phyloP scores from a whole-genome alignment of 352 stramenopile genomes.

The Phytophthora fragariaefolia region DNA sequence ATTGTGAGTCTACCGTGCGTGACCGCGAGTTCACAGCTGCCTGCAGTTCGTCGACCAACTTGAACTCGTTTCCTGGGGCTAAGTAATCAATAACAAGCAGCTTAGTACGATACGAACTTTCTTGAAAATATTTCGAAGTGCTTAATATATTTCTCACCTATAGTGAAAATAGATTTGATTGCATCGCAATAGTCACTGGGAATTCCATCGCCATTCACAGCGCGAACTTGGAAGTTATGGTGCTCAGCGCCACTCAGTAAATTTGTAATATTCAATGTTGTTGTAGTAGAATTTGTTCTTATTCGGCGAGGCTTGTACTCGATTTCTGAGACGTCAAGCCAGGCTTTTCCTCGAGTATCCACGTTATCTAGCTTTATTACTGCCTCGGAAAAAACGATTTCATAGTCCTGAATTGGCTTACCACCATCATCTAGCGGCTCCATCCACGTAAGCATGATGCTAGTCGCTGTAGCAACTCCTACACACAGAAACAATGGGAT shows the following conservation, averaged over 20 bases:
- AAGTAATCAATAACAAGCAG: conserved; percentile 3
- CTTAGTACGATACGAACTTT: neutral
- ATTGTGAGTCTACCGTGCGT: conserved; percentile 73
- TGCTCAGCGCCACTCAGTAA: conserved; percentile 74
- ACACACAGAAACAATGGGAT: conserved; percentile 54
- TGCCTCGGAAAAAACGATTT: conserved; percentile 68
- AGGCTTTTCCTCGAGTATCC: conserved; percentile 48
- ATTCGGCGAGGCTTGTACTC: conserved; percentile 62
- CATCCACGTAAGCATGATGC: conserved; percentile 71
- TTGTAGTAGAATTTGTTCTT: conserved; percentile 49
- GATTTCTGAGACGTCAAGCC: conserved; percentile 64
- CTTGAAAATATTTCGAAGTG: neutral
- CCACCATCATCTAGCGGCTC: conserved; percentile 67
- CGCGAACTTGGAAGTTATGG: conserved; percentile 68
- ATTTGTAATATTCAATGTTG: conserved; percentile 47
- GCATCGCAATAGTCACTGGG: conserved; percentile 52
- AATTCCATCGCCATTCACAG: conserved; percentile 64
- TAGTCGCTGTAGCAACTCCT: conserved; percentile 62
- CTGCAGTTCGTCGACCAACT: conserved; percentile 78
- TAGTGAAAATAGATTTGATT: conserved; percentile 68
- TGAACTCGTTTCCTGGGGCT: conserved; percentile 72
- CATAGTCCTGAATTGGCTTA: conserved; percentile 65
- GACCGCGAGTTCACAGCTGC: conserved; percentile 78
- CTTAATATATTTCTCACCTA: conserved; percentile 44
- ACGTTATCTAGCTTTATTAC: conserved; percentile 45